phyloP scores from a whole-genome alignment of 1,139 yeast genomes.

The Candida neerlandica region DNA sequence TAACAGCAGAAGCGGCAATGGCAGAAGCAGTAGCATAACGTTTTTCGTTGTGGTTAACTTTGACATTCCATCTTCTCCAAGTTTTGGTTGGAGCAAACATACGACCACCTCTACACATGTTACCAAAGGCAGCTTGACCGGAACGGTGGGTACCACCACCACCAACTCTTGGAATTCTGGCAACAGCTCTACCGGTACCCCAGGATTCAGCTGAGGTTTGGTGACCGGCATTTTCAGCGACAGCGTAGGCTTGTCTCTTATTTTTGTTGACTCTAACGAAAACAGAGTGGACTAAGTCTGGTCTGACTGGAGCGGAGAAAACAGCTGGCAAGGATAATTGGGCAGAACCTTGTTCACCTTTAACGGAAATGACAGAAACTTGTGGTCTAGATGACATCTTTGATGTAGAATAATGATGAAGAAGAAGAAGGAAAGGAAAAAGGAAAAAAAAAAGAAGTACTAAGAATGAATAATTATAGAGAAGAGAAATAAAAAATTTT shows the following conservation, averaged over 20 bases:
- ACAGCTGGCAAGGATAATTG: constrained; percentile 97
- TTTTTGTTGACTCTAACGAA: constrained; percentile 98
- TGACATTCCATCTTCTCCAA: constrained; percentile 99
- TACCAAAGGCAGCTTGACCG: constrained; percentile 99
- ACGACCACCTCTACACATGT: constrained; percentile 99
- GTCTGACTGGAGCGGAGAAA: constrained; percentile 99
- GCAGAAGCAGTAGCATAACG: constrained; percentile 99
- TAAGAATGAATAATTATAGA: constrained; percentile 15
- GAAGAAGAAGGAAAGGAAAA: constrained; percentile 25
- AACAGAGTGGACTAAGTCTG: constrained; percentile 98
- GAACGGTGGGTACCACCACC: constrained; percentile 99
- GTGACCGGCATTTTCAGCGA: constrained; percentile 98
- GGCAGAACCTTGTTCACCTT: constrained; percentile 85
- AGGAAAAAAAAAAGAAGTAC: constrained; percentile 21
- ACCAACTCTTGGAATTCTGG: constrained; percentile 99
- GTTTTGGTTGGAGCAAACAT: constrained; percentile 99
- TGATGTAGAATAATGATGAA: constrained; percentile 28
- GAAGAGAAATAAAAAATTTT: constrained; percentile 13
- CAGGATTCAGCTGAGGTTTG: constrained; percentile 99
- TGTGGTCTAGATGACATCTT: constrained; percentile 88
- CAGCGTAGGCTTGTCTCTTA: constrained; percentile 99
- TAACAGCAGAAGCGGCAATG: constrained; percentile 98
- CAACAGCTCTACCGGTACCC: constrained; percentile 99
- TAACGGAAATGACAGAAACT: constrained; percentile 89
- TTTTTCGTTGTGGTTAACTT: constrained; percentile 99